Base-by-base conservation (phyloP, 306 rosid genomes). In the Astragalus membranaceus region DNA sequence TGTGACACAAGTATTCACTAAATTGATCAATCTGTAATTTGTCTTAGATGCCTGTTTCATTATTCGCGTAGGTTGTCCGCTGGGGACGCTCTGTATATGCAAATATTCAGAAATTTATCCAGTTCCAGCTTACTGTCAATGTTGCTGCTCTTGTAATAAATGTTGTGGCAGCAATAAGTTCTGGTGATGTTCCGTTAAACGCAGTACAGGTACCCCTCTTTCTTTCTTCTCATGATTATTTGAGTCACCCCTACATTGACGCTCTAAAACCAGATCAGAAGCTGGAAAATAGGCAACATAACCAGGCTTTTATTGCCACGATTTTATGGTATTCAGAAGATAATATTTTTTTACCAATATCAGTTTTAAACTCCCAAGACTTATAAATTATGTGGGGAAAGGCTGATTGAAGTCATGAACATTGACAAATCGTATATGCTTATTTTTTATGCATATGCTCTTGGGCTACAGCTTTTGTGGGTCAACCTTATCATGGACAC, bases 11-110 rank as follows among this genome's bases (percentile, higher is more conserved):
- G 61, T 54, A 49, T 64, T 15, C 58, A 36, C 23, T 33, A 39
- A 43, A 60, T 67, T 71, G 76, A 16, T 62, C 77, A 67, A 13
- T 63, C 64, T 68, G 36, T 37, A 56, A 51, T 46, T 47, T 44
- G 32, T 57, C 61, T 64, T 33, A 43, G 73, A 62, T 36, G 17
- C 65, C 44, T 56, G 15, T 67, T 79, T 44, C 68, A 20, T 75
- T 64, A 48, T 71, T 42, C 53, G 32, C 68, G 51, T 78, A 94
- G 98, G 98, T 94, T 84, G 98, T 94, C 65, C 94, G 97, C 43
- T 94, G 98, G 98, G 98, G 98, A 61, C 97, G 98, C 54, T 94
- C 98, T 80, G 98, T 94, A 12, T 94, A 90, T 82, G 97, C 98
- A 70, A 94, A 94, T 75, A 90, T 94, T 81, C 98, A 94, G 83